Percentiles rank a stretch among this genome's conserved stretches.
Evolutionary conservation across 1,139 yeast genomes (phyloP).

Genomic region (Debaryomycetaceae sp.): DNA sequence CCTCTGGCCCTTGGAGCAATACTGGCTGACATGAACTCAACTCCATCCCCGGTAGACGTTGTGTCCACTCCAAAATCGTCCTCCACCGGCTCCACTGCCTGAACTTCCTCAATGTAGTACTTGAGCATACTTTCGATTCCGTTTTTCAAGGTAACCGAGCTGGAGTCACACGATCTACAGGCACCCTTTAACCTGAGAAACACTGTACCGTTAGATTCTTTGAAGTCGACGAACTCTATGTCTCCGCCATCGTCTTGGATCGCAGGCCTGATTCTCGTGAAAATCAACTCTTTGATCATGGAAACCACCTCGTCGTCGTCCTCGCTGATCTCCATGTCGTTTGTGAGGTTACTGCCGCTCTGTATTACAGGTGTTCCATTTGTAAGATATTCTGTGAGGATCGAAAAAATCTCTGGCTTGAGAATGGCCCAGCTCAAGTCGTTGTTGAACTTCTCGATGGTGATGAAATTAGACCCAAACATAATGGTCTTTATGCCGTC

Average conservation of each 20-base stretch:
- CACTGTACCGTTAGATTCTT: constrained; percentile 63
- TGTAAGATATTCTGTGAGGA: constrained; percentile 78
- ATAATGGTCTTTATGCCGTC: constrained; percentile 52
- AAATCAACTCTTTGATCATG: constrained; percentile 89
- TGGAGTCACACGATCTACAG: constrained; percentile 74
- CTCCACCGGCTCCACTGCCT: constrained; percentile 59
- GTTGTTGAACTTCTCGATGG: constrained; percentile 66
- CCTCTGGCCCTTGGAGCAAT: constrained; percentile 31
- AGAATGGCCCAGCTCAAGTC: constrained; percentile 67
- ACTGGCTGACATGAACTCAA: constrained; percentile 23
- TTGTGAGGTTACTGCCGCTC: constrained; percentile 23
- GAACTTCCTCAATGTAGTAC: constrained; percentile 76
- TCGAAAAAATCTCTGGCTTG: constrained; percentile 84
- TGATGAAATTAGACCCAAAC: constrained; percentile 67
- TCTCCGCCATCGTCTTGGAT: constrained; percentile 87
- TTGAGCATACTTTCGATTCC: constrained; percentile 82
- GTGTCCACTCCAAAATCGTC: constrained; percentile 39
- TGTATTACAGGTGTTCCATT: constrained; percentile 65
- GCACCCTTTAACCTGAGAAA: constrained; percentile 70
- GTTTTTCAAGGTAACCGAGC: constrained; percentile 70
- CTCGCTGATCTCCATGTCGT: constrained; percentile 43
- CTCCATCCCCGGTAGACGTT: constrained; percentile 7
- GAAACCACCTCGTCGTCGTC: constrained; percentile 78
- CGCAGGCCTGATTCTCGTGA: constrained; percentile 94
- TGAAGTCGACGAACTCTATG: constrained; percentile 66